Evolutionary conservation across 164 flowering plant genomes (phyloP).

Genomic region (Vitis rupestris): DNA sequence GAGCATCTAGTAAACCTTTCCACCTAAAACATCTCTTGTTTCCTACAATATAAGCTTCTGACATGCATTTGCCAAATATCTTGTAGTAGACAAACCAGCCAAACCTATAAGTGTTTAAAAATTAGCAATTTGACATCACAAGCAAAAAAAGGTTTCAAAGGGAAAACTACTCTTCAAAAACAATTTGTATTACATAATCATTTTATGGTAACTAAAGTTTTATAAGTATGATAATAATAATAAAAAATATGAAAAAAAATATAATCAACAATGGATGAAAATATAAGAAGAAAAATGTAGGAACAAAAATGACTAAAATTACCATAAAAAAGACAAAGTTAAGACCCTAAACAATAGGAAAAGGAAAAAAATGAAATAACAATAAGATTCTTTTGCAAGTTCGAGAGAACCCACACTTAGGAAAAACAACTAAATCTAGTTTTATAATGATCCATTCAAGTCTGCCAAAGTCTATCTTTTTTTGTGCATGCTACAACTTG

Average conservation of each 20-base stretch:
- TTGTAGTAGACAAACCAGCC: constrained; percentile 96
- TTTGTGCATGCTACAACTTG: too few relatives aligned
- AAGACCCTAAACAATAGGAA: neutral
- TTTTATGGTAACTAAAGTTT: neutral
- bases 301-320: neutral
- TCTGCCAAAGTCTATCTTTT: too few relatives aligned
- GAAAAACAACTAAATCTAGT: neutral
- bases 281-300: neutral
- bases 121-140: neutral
- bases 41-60: constrained; percentile 87
- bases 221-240: neutral
- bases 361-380: neutral
- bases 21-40: constrained; percentile 97
- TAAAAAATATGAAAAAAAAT: neutral
- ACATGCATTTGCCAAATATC: constrained; percentile 98
- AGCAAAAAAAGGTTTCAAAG: neutral
- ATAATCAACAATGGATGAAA: neutral
- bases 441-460: too few relatives aligned
- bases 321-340: neutral
- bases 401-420: neutral
- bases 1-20: constrained; percentile 67
- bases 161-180: neutral
- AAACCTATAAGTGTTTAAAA: constrained; percentile 54
- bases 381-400: neutral
- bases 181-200: neutral